Percentiles rank a stretch among this genome's conserved stretches.
These are phyloP conservation scores for Apiospora koreana DNA, from an alignment of 2,329 filamentous ascomycete genomes.

Conservation along the genomic window DNA sequence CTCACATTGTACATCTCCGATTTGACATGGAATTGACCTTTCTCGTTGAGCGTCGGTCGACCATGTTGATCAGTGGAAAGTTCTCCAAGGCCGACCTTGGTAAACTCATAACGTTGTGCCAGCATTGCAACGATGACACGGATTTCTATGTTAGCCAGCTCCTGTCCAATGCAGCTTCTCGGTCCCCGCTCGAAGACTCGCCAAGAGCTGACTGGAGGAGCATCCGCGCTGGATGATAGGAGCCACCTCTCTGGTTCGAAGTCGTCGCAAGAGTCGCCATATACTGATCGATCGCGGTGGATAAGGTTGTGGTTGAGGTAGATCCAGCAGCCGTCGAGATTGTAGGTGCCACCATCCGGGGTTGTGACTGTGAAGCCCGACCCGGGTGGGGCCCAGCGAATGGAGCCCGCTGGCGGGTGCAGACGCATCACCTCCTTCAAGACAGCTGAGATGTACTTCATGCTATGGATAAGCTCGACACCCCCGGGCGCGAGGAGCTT, in stretches of 20 bases:
- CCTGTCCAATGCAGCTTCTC: slow-evolving; percentile 58
- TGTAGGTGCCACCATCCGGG: slow-evolving; percentile 17
- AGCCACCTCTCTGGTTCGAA: background rate
- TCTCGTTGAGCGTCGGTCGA: background rate
- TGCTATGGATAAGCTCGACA: slow-evolving; percentile 13
- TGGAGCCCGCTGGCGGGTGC: slow-evolving; percentile 17
- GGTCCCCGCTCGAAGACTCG: slow-evolving; percentile 55
- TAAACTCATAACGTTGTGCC: slow-evolving; percentile 51
- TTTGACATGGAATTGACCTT: background rate
- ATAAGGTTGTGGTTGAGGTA: slow-evolving; percentile 17
- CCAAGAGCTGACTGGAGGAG: slow-evolving; percentile 37
- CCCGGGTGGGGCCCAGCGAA: slow-evolving; percentile 13
- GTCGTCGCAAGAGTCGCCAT: slow-evolving; percentile 16
- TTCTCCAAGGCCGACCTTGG: background rate
- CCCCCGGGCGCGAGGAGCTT: slow-evolving; percentile 8
- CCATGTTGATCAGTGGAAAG: slow-evolving; percentile 1
- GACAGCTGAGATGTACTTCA: slow-evolving; percentile 18
- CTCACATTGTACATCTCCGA: background rate
- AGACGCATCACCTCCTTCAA: slow-evolving; percentile 20
- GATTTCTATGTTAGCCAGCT: slow-evolving; percentile 55
- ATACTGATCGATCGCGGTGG: slow-evolving; percentile 16
- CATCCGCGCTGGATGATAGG: background rate
- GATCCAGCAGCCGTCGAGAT: slow-evolving; percentile 20
- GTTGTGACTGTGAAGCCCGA: slow-evolving; percentile 19
- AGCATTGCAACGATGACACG: slow-evolving; percentile 50